Base-by-base conservation (phyloP, 2,329 filamentous ascomycete genomes). In the Diaporthe amygdali region DNA sequence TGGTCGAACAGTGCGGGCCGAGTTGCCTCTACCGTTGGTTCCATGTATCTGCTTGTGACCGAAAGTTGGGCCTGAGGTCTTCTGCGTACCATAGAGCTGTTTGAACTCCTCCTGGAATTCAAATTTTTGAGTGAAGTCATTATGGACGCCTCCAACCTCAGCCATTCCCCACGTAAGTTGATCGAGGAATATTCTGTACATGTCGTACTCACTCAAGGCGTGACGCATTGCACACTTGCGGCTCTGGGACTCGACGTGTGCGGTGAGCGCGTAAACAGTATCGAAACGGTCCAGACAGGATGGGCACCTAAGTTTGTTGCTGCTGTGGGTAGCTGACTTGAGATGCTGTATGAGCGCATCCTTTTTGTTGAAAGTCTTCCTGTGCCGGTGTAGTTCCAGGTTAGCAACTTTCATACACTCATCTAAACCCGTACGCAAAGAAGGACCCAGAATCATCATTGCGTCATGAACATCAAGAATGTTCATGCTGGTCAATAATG, bases 171-270 rank as follows among this genome's bases (percentile, higher is more conserved):
- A 82, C 4, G 83, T 84, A 14, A 86, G 73, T 56, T 83, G 79
- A 66, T 80, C 76, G 44, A 86, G 70, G 64, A 82, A 82, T 22
- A 75, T 73, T 27, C 79, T 76, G 70, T 80, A 88, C 17, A 80
- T 77, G 14, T 81, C 77, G 0, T 82, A 80, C 41, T 47, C n/a
- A 4, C 25, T 12, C 7, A 64, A 64, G 30, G 47, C 41, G 3
- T 84, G 75, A 5, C 84, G 83, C 32, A 89, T 81, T 8, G 76
- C 77, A 78, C 87, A 88, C 49, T 61, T 25, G 77, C 78, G 41
- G 3, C 80, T 79, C 67, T 81, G 82, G 1, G 83, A 81, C 74
- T 90, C 87, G 27, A 81, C 83, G 72, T 90, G 88, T 56, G 82
- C 80, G 4, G 84, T 82, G 39, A 89, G 82, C 2, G 84, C 81